Conservation (phyloP, 441 rosid genomes). For the Viola pubescens region DNA sequence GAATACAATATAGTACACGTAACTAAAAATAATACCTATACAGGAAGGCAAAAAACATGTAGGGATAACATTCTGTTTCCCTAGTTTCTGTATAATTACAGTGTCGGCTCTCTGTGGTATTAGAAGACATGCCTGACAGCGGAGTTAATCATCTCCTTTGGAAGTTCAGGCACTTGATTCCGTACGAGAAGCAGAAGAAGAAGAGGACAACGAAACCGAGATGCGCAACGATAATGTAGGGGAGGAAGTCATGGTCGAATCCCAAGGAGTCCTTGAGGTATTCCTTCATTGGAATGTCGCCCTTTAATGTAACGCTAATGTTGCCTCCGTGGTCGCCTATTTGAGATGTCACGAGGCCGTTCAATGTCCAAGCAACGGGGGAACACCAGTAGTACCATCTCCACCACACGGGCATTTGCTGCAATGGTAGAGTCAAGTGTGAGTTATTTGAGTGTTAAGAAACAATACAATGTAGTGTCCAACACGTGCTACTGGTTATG, state of each 20-base stretch:
- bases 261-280: conserved; percentile 46
- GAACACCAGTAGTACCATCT: conserved; percentile 89
- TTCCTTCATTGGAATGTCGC: conserved; percentile 20
- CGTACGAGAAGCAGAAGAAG: conserved; percentile 53
- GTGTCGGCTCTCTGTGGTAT: not conserved
- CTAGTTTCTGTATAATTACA: not conserved
- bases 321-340: conserved; percentile 42
- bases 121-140: not conserved
- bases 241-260: conserved; percentile 55
- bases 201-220: conserved; percentile 53
- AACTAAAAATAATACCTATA: too few species aligned
- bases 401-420: conserved; percentile 89
- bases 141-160: conserved; percentile 45
- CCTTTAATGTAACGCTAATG: conserved; percentile 35
- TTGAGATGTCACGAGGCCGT: conserved; percentile 74
- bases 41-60: too few species aligned
- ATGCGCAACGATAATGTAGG: conserved; percentile 49
- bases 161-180: conserved; percentile 69
- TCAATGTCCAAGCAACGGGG: conserved; percentile 81
- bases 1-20: too few species aligned
- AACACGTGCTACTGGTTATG: not conserved
- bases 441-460: not conserved
- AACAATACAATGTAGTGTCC: not conserved
- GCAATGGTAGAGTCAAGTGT: conserved; percentile 4
- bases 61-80: too few species aligned